These are phyloP conservation scores for Blastobotrys malaysiensis DNA, from an alignment of 1,139 yeast genomes.

Conservation along the genomic window DNA sequence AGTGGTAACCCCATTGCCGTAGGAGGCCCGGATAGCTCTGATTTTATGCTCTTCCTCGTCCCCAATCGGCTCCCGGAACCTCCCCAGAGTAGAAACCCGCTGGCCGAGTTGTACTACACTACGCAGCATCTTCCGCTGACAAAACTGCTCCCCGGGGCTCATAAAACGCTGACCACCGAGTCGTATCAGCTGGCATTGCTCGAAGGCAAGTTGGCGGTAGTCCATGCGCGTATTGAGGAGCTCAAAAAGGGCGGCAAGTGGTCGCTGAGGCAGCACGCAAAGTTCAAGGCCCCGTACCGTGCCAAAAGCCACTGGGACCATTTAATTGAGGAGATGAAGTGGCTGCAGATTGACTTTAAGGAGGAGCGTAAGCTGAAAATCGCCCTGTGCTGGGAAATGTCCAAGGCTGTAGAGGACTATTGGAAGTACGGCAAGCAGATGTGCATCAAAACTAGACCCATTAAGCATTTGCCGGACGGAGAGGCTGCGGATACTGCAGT, in stretches of 20 bases:
- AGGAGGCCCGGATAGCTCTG: conserved; percentile 19
- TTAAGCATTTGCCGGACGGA: conserved; percentile 32
- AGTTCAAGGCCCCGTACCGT: conserved; percentile 62
- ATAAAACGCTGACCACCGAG: conserved; percentile 79
- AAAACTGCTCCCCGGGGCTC: conserved; percentile 76
- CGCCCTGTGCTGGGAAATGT: conserved; percentile 62
- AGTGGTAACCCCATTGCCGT: conserved; percentile 15
- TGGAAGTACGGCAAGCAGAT: conserved; percentile 67
- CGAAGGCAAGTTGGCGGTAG: conserved; percentile 93
- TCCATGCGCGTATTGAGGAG: conserved; percentile 88
- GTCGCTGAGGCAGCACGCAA: conserved; percentile 83
- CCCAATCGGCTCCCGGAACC: conserved; percentile 36
- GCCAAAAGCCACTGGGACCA: conserved; percentile 63
- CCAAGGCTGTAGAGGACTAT: conserved; percentile 69
- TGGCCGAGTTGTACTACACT: conserved; percentile 79
- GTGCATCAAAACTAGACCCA: conserved; percentile 49
- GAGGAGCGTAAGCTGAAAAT: conserved; percentile 66
- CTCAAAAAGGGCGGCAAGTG: conserved; percentile 81
- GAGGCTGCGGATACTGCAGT: too few species aligned
- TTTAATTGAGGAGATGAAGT: conserved; percentile 69
- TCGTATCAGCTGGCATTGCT: conserved; percentile 77
- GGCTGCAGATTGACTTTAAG: conserved; percentile 78
- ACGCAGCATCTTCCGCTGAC: conserved; percentile 85
- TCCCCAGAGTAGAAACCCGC: conserved; percentile 39
- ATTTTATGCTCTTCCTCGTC: conserved; percentile 29